Evolutionary conservation across 1,284 basidiomycete species (phyloP), one percentile per base, ranked within the genome.

Genomic region (Vanrija pseudolonga): DNA sequence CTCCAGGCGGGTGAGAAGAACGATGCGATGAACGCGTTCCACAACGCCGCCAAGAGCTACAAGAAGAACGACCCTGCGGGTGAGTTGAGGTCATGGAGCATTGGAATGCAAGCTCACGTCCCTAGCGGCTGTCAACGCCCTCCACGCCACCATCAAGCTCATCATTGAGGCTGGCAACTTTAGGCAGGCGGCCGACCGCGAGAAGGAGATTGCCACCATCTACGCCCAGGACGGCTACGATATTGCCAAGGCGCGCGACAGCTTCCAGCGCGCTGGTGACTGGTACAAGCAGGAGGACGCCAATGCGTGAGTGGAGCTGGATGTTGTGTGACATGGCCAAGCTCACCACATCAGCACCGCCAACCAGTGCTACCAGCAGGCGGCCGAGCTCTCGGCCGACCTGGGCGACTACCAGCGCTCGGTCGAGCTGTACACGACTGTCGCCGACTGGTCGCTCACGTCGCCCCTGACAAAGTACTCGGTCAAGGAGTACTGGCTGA

Each of bases 231-330:
- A 82, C 51, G 79, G 78, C 12, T 61, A 71, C 32, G 67, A 76
- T 50, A 53, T 72, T 8, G 61, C 62, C 17, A 70, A 73, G 52
- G 95, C 93, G 41, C 86, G 94, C 66, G 90, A 96, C 59, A 90
- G 90, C 71, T 96, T 86, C 71, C 89, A 90, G 69, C 83, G 89
- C 48, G 95, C 96, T 8, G 95, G 86, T n/a, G 90, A 96, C 45
- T 97, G 95, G 92, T 98, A 98, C 79, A 81, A 87, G 36, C 90
- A 95, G 71, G 96, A 98, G 77, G 94, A 97, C 77, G 93, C 96
- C 6, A 83, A 84, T 64, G 94, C 95, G 93, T 96, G 74, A 75
- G 89, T 82, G 14, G 7, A 15, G 6, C 50, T 22, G 18, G 6
- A 15, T 22, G 19, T 14, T 26, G 20, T n/a, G 11, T 22, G 20